Conservation (phyloP, 2,329 filamentous ascomycete genomes). For the Trematosphaeria pertusa region DNA sequence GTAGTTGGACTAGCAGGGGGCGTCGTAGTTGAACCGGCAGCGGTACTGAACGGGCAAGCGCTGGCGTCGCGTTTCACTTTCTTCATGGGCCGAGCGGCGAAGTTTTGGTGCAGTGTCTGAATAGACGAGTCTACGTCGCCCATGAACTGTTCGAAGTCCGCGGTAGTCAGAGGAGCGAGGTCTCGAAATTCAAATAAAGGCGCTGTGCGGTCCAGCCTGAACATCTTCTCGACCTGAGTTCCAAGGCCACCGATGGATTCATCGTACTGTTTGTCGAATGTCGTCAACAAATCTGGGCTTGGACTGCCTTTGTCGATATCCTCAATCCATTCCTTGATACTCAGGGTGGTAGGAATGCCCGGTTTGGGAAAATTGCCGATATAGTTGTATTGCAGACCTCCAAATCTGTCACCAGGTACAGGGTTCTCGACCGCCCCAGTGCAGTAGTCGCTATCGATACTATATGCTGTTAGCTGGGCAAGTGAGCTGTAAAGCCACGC, state of each 20-base stretch:
- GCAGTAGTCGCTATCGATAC: conserved; percentile 22
- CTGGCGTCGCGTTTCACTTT: conserved; percentile 9
- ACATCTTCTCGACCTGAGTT: conserved; percentile 19
- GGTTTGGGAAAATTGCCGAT: conserved; percentile 2
- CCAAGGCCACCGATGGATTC: conserved; percentile 21
- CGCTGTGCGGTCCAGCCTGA: conserved; percentile 16
- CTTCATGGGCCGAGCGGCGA: conserved; percentile 6
- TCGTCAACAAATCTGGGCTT: conserved; percentile 7
- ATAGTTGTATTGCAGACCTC: conserved; percentile 7
- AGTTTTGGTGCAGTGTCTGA: conserved; percentile 14
- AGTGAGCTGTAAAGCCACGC: conserved; percentile 1
- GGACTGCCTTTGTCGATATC: conserved; percentile 16
- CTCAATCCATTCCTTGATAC: conserved; percentile 23
- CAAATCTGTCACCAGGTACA: conserved; percentile 13
- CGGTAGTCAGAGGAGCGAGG: conserved; percentile 7
- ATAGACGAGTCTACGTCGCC: conserved; percentile 13
- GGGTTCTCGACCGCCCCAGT: conserved; percentile 15
- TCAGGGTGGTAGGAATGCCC: conserved; percentile 8
- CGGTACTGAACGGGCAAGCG: not conserved
- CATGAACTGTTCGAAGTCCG: conserved; percentile 14
- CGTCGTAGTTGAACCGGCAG: not conserved
- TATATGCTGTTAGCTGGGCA: conserved; percentile 16
- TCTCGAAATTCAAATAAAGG: conserved; percentile 29
- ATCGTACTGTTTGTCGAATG: conserved; percentile 18
- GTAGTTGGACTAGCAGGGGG: not conserved